These are phyloP conservation scores for Aspergillus sp. DNA, from an alignment of 2,329 filamentous ascomycete genomes.

Conservation along the genomic window DNA sequence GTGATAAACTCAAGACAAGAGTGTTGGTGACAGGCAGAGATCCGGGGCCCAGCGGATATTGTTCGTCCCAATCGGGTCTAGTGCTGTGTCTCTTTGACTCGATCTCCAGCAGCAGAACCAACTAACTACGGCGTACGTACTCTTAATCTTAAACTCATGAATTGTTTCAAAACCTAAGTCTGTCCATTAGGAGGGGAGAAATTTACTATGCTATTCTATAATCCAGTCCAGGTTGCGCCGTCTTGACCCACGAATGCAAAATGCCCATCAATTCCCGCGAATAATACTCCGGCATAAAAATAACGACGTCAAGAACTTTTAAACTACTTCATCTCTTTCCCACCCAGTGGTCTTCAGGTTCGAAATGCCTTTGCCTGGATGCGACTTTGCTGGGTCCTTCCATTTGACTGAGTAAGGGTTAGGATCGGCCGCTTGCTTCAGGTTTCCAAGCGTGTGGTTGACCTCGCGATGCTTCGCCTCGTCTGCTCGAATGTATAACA, in stretches of 20 bases:
- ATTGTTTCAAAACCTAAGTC: neutral
- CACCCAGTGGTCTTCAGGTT: conserved; percentile 71
- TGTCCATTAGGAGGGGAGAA: conserved; percentile 6
- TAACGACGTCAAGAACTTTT: conserved; percentile 12
- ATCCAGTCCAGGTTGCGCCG: neutral
- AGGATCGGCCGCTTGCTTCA: conserved; percentile 80
- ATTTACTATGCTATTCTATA: neutral
- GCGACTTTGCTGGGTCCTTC: conserved; percentile 65
- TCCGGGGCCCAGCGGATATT: too few relatives aligned
- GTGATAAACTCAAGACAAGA: neutral
- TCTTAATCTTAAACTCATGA: neutral
- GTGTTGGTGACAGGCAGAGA: neutral
- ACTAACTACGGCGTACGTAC: too few relatives aligned
- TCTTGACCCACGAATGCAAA: neutral
- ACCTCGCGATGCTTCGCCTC: conserved; percentile 90
- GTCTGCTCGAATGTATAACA: conserved; percentile 86
- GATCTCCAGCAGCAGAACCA: neutral
- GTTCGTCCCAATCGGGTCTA: neutral
- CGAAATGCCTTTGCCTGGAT: conserved; percentile 68
- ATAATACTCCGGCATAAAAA: neutral
- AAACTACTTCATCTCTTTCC: conserved; percentile 77
- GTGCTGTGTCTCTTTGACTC: neutral
- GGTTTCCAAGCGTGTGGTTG: conserved; percentile 89
- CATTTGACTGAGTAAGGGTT: conserved; percentile 90
- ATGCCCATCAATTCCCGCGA: neutral